Evolutionary conservation across 148 eudicot genomes (phyloP).

Genomic region (Amaranthus palmeri): DNA sequence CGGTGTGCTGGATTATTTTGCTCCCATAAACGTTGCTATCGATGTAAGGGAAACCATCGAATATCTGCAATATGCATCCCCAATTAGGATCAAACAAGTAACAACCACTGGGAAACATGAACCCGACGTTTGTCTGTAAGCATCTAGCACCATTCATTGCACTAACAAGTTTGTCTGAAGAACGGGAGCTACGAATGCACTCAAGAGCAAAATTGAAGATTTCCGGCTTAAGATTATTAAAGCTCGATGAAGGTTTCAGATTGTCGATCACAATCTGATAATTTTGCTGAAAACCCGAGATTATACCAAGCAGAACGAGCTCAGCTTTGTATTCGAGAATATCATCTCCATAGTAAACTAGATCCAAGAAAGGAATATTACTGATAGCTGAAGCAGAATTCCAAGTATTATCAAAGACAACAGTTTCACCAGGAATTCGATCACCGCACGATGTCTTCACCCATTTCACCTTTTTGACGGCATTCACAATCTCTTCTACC

Average conservation of each 20-base stretch:
- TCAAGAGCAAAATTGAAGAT: conserved; percentile 37
- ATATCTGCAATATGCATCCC: conserved; percentile 56
- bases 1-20: conserved; percentile 26
- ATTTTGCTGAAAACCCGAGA: conserved; percentile 27
- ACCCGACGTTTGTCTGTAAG: conserved; percentile 42
- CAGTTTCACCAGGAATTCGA: conserved; percentile 37
- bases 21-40: conserved; percentile 42
- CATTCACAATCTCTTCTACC: conserved; percentile 30
- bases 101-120: conserved; percentile 40
- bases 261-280: conserved; percentile 36
- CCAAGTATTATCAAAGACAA: conserved; percentile 44
- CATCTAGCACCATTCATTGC: conserved; percentile 37
- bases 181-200: conserved; percentile 24
- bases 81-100: conserved; percentile 42
- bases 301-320: conserved; percentile 47
- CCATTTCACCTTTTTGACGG: conserved; percentile 43
- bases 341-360: conserved; percentile 37
- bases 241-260: conserved; percentile 31
- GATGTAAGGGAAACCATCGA: conserved; percentile 40
- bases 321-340: conserved; percentile 36
- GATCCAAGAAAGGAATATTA: conserved; percentile 45
- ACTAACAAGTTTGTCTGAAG: conserved; percentile 26
- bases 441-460: conserved; percentile 47
- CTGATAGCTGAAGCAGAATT: conserved; percentile 38
- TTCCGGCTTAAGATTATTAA: conserved; percentile 22